Evolutionary conservation across 345 rosid species (phyloP).

Genomic region (Eutrema yunnanense): DNA sequence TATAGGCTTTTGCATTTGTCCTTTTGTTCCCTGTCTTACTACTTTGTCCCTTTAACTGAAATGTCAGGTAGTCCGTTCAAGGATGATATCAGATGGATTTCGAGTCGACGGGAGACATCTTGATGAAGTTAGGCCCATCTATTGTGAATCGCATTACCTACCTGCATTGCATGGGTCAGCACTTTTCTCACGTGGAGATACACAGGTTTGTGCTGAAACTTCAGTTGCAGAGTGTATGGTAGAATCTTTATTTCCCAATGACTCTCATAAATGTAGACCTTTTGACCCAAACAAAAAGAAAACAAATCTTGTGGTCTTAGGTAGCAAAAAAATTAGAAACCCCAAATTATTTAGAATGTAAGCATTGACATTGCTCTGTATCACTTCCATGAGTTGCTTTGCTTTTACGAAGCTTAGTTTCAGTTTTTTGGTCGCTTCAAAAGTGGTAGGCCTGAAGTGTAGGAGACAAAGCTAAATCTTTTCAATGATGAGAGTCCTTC

Average conservation of each 20-base stretch:
- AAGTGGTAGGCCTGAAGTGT: background rate
- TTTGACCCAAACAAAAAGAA: background rate
- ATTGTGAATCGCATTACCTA: slow-evolving; percentile 65
- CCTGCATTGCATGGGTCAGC: slow-evolving; percentile 87
- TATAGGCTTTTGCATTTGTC: background rate
- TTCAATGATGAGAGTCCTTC: background rate
- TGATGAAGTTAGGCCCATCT: slow-evolving; percentile 80
- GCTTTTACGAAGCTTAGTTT: background rate
- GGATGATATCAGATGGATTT: slow-evolving; percentile 73
- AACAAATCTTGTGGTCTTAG: background rate
- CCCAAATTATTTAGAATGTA: background rate
- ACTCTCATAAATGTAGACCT: background rate
- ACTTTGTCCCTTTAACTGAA: slow-evolving; percentile 8
- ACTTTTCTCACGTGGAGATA: slow-evolving; percentile 90
- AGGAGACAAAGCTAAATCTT: background rate
- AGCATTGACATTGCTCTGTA: background rate
- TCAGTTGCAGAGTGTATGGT: background rate
- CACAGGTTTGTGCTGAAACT: slow-evolving; percentile 55
- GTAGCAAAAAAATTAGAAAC: background rate
- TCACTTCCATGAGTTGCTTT: background rate
- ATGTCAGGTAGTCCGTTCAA: slow-evolving; percentile 77
- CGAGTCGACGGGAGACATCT: slow-evolving; percentile 90
- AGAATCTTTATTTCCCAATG: background rate
- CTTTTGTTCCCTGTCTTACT: slow-evolving; percentile 12
- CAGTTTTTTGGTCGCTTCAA: background rate